Evolutionary conservation across 345 rosid genomes (phyloP).

Genomic region (Citropsis articulata): DNA sequence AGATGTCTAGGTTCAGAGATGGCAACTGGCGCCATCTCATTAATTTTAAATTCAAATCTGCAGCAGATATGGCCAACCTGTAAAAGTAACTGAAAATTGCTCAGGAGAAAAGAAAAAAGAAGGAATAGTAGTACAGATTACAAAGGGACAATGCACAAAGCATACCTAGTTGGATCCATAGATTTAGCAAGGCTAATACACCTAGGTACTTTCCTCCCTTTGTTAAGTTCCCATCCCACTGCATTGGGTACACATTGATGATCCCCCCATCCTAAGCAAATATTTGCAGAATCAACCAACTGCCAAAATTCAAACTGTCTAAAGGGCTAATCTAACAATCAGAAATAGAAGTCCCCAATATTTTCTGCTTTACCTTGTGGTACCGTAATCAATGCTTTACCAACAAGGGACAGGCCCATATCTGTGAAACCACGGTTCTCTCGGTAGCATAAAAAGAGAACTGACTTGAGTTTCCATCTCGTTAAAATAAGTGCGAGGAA

Average conservation of each 20-base stretch:
- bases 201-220: constrained; percentile 55
- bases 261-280: constrained; percentile 50
- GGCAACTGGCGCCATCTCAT: constrained; percentile 99
- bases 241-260: constrained; percentile 46
- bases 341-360: constrained; percentile 32
- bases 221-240: constrained; percentile 90
- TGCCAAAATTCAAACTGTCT: neutral
- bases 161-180: constrained; percentile 85
- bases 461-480: constrained; percentile 68
- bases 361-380: constrained; percentile 60
- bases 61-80: constrained; percentile 90
- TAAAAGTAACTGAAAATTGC: constrained; percentile 4
- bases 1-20: constrained; percentile 65
- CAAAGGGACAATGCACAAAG: constrained; percentile 5
- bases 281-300: constrained; percentile 9
- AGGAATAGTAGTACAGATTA: constrained; percentile 3
- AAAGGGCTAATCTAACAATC: constrained; percentile 9
- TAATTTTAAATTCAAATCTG: constrained; percentile 89
- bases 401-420: constrained; percentile 73
- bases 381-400: constrained; percentile 59
- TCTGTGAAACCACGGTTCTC: constrained; percentile 92
- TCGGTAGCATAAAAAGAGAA: constrained; percentile 78
- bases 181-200: constrained; percentile 83
- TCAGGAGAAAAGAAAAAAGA: constrained; percentile 16
- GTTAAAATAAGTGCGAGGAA: constrained; percentile 68